These are phyloP conservation scores for Diaporthe helianthi DNA, from an alignment of 2,329 filamentous ascomycete species.

Conservation along the genomic window DNA sequence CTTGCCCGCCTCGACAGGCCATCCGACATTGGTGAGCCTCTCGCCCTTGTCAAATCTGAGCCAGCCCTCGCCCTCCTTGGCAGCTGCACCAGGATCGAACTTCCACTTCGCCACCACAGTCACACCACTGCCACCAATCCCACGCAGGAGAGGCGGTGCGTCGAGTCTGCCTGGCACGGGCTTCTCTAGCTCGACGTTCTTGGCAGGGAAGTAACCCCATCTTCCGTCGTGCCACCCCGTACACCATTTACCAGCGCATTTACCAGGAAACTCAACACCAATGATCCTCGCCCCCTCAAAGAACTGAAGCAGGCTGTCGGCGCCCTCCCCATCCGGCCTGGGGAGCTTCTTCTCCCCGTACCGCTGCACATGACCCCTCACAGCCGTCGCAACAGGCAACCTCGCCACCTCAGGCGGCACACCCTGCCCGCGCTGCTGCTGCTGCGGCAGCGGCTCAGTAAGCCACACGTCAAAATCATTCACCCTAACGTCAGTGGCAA, in stretches of 20 bases:
- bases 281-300: conserved; percentile 56
- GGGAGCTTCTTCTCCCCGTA: conserved; percentile 44
- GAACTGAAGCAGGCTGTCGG: conserved; percentile 48
- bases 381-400: conserved; percentile 45
- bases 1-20: conserved; percentile 39
- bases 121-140: conserved; percentile 54
- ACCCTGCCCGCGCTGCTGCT: conserved; percentile 41
- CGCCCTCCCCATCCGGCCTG: conserved; percentile 43
- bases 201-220: conserved; percentile 57
- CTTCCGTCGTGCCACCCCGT: conserved; percentile 63
- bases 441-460: conserved; percentile 42
- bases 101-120: conserved; percentile 60
- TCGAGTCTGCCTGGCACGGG: conserved; percentile 50
- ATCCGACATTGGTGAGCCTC: conserved; percentile 68
- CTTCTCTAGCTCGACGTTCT: conserved; percentile 55
- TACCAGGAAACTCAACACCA: conserved; percentile 58
- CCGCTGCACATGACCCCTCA: conserved; percentile 45
- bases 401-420: conserved; percentile 37
- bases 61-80: conserved; percentile 52
- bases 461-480: conserved; percentile 42
- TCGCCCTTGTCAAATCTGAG: conserved; percentile 72
- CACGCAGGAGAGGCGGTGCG: conserved; percentile 44
- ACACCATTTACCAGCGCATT: conserved; percentile 63
- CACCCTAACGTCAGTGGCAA: conserved; percentile 18
- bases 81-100: conserved; percentile 54